Conservation (phyloP, 202 grass and related monocot species). For the Elaeis oleifera region DNA sequence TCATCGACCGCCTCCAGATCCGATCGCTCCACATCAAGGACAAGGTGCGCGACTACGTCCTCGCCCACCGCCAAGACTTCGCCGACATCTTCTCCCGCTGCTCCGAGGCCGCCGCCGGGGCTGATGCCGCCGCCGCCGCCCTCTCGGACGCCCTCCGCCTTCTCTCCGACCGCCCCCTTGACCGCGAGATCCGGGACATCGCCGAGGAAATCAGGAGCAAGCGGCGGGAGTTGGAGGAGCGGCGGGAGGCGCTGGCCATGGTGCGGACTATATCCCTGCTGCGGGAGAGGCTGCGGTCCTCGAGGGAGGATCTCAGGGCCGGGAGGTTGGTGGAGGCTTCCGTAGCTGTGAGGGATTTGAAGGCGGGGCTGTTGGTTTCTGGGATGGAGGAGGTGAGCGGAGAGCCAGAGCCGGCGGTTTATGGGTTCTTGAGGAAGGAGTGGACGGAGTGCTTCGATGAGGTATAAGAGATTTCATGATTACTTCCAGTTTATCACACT, state of each 20-base stretch:
- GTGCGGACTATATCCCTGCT: slow-evolving; percentile 41
- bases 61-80: slow-evolving; percentile 50
- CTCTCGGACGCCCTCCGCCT: slow-evolving; percentile 46
- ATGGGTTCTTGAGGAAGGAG: slow-evolving; percentile 57
- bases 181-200: slow-evolving; percentile 58
- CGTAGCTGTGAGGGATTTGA: slow-evolving; percentile 38
- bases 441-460: slow-evolving; percentile 71
- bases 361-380: slow-evolving; percentile 25
- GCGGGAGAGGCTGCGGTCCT: slow-evolving; percentile 36
- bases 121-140: slow-evolving; percentile 31
- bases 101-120: slow-evolving; percentile 28
- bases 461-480: slow-evolving; percentile 31
- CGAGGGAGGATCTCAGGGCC: slow-evolving; percentile 40
- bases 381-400: background rate
- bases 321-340: slow-evolving; percentile 41
- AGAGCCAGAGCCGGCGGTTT: slow-evolving; percentile 49
- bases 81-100: slow-evolving; percentile 43
- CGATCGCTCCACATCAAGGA: slow-evolving; percentile 62
- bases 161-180: slow-evolving; percentile 51
- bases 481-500: background rate
- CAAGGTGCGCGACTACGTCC: slow-evolving; percentile 58
- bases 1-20: slow-evolving; percentile 80
- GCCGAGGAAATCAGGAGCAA: slow-evolving; percentile 46
- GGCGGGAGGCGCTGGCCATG: slow-evolving; percentile 50
- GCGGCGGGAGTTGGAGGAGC: slow-evolving; percentile 56